Evolutionary conservation across 192 early-diverging fungal species (phyloP), one percentile per base, ranked within the genome.

Genomic region (Pilaira anomala): DNA sequence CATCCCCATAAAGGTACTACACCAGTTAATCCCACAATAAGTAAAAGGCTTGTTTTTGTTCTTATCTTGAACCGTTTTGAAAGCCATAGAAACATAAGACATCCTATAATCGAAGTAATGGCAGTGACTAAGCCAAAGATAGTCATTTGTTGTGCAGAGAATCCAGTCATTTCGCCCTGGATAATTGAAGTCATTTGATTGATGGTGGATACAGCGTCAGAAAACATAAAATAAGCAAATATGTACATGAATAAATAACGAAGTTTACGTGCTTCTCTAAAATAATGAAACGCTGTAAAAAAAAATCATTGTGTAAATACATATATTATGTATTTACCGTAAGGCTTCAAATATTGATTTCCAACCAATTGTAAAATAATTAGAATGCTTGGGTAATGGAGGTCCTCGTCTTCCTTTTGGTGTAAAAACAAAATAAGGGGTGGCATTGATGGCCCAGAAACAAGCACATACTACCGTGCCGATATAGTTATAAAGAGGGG

Each of bases 21-120:
- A 19, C 77, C 21, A 14, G 74, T 74, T n/a, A 68, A 48, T 1
- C 68, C 40, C 12, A 68, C 73, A 44, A 69, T 71, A 21, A 68
- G 51, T 45, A 73, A 75, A 12, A 78, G 39, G 65, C 72, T 78
- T 24, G 62, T 54, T 29, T 76, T 78, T 48, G 76, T 76, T 6
- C 40, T 48, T n/a, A 71, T 44, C 11, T 68, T 64, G 50, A 72
- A 76, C 33, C 59, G 48, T n/a, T 67, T 52, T 55, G 71, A 68
- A 33, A 76, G 25, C 48, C 61, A 68, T 29, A 74, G 63, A 65
- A 78, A 78, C 1, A 57, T 30, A 0, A 78, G 28, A 45, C 76
- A 78, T 3, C 76, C 76, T 2, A 78, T 39, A 40, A 75, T 74
- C 19, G 74, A 76, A 26, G 58, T 45, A 12, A 69, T 45, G 11